Conservation (phyloP, 2,329 filamentous ascomycete species). For the Colletotrichum sp. region DNA sequence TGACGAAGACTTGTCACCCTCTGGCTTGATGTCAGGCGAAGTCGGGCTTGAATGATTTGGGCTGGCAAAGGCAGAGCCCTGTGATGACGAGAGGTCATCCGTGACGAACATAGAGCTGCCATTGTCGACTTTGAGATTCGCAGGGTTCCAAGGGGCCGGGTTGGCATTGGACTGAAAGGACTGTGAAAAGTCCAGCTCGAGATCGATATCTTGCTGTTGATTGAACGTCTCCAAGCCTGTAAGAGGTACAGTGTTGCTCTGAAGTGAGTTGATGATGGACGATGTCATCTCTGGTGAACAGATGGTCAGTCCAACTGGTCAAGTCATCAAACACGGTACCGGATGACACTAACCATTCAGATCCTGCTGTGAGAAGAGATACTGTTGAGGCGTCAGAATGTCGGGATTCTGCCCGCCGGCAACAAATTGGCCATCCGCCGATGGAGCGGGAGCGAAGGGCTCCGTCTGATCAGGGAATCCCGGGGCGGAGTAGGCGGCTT, state of each 20-base stretch:
- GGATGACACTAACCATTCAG: slow-evolving; percentile 32
- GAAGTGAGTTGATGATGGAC: slow-evolving; percentile 36
- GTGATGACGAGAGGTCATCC: slow-evolving; percentile 42
- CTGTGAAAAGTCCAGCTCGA: slow-evolving; percentile 44
- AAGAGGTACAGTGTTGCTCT: slow-evolving; percentile 27
- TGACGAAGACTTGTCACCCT: slow-evolving; percentile 29
- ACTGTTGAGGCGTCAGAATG: slow-evolving; percentile 42
- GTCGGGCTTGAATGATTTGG: slow-evolving; percentile 20
- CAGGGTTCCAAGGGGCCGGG: slow-evolving; percentile 45
- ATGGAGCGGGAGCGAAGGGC: slow-evolving; percentile 32
- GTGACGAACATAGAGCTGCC: slow-evolving; percentile 37
- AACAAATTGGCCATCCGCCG: slow-evolving; percentile 33
- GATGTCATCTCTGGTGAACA: slow-evolving; percentile 27
- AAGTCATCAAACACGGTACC: not conserved
- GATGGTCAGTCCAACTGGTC: not conserved
- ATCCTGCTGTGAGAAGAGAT: slow-evolving; percentile 41
- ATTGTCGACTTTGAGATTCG: slow-evolving; percentile 36
- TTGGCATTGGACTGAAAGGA: slow-evolving; percentile 32
- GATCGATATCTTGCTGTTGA: slow-evolving; percentile 34
- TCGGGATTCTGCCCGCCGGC: slow-evolving; percentile 28
- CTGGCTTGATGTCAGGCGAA: slow-evolving; percentile 31
- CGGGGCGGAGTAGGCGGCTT: slow-evolving; percentile 35
- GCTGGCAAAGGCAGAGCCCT: slow-evolving; percentile 32
- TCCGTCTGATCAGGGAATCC: slow-evolving; percentile 36
- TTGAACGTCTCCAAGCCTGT: slow-evolving; percentile 25